These are phyloP conservation scores for Lomentospora prolificans DNA, from an alignment of 2,329 filamentous ascomycete species.

Conservation along the genomic window DNA sequence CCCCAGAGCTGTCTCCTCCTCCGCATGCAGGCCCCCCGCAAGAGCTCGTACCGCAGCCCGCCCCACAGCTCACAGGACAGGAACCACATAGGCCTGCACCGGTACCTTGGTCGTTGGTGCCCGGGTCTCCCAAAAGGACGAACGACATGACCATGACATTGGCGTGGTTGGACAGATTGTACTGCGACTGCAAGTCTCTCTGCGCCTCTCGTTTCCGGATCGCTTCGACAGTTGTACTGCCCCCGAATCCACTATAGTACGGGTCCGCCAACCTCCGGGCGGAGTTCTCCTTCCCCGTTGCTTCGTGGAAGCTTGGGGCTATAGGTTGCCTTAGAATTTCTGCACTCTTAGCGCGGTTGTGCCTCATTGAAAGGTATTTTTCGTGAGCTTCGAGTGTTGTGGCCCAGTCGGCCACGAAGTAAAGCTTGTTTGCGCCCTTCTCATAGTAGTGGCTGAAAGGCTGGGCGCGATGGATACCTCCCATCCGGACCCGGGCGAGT, in stretches of 20 bases:
- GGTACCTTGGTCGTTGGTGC: too few relatives aligned
- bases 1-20: neutral
- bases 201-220: neutral
- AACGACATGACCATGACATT: neutral
- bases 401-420: conserved; percentile 19
- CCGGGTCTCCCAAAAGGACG: too few relatives aligned
- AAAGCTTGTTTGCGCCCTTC: conserved; percentile 18
- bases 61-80: neutral
- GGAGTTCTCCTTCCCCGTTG: neutral
- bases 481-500: conserved; percentile 23
- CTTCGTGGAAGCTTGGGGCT: neutral
- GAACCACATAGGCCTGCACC: neutral
- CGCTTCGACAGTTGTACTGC: neutral
- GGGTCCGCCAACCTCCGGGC: neutral
- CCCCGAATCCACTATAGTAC: neutral
- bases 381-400: neutral
- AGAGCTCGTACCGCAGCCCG: neutral
- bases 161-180: neutral
- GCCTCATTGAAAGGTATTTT: neutral
- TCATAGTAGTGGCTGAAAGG: conserved; percentile 29
- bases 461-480: conserved; percentile 32
- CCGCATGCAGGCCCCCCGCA: neutral
- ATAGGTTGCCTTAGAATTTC: neutral
- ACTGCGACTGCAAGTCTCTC: neutral
- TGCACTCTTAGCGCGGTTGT: neutral